phyloP scores from a whole-genome alignment of 257 asterid genomes.

The Orobanche coerulescens region DNA sequence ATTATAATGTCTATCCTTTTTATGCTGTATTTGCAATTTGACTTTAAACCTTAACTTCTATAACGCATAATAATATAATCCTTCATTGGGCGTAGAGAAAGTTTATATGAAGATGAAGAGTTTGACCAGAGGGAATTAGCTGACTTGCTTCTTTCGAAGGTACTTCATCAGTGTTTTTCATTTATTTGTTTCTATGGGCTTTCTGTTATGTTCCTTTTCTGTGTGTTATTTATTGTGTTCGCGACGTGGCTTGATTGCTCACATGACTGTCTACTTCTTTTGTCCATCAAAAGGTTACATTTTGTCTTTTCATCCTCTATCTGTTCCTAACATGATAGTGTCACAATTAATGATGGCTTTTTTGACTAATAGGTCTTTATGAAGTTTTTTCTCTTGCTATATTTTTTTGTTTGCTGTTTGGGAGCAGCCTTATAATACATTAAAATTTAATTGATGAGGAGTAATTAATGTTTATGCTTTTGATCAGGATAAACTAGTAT shows the following conservation, averaged over 20 bases:
- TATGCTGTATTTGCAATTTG: slow-evolving; percentile 3
- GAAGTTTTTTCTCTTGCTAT: not conserved
- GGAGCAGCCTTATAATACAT: not conserved
- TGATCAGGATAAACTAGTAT: not conserved
- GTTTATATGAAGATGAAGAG: slow-evolving; percentile 76
- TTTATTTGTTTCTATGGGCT: not conserved
- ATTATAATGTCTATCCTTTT: not conserved
- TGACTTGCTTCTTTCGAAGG: slow-evolving; percentile 92
- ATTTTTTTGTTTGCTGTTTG: not conserved
- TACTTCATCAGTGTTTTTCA: slow-evolving; percentile 6
- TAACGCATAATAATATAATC: not conserved
- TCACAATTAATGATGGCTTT: not conserved
- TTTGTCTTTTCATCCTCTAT: not conserved
- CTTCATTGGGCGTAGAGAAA: slow-evolving; percentile 41
- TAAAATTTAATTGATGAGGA: not conserved
- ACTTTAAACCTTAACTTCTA: not conserved
- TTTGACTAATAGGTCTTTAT: not conserved
- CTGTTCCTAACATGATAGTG: not conserved
- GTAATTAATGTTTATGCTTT: not conserved
- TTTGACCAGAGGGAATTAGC: slow-evolving; percentile 75
- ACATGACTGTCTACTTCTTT: not conserved
- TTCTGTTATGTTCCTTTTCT: not conserved
- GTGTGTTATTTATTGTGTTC: slow-evolving; percentile 3
- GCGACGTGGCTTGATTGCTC: not conserved
- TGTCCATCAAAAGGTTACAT: not conserved